A percentile compares a stretch with the other conserved stretches of the same genome.
Evolutionary conservation across 139 green algal genomes (phyloP).

Genomic region (Pseudopediastrum boryanum): DNA sequence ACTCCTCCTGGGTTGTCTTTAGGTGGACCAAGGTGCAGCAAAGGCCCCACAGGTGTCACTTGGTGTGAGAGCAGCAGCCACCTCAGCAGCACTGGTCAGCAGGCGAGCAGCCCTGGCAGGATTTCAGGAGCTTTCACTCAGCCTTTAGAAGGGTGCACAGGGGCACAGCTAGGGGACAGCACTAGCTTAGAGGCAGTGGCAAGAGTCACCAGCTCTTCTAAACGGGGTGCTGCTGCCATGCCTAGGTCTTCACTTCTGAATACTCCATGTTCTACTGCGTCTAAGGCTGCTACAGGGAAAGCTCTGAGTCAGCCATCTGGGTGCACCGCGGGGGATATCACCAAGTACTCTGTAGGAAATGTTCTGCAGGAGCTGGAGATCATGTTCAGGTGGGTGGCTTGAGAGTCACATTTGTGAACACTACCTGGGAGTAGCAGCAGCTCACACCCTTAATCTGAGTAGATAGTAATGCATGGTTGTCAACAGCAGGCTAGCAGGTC

Average conservation of each 20-base stretch:
- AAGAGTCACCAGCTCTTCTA: not conserved
- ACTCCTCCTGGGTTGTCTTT: too few relatives aligned
- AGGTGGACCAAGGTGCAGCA: too few relatives aligned
- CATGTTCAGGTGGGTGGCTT: constrained; percentile 47
- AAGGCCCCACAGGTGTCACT: too few relatives aligned
- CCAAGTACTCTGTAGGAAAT: constrained; percentile 23
- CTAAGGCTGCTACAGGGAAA: constrained; percentile 33
- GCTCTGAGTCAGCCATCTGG: constrained; percentile 5
- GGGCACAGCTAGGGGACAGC: too few relatives aligned
- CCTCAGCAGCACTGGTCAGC: too few relatives aligned
- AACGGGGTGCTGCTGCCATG: not conserved
- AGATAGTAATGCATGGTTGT: not conserved
- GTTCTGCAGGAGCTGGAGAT: constrained; percentile 49
- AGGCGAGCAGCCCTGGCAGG: too few relatives aligned
- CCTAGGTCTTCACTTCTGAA: not conserved
- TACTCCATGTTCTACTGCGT: not conserved
- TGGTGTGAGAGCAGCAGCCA: too few relatives aligned
- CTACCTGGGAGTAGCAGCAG: not conserved
- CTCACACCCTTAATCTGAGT: not conserved
- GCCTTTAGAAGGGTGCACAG: too few relatives aligned
- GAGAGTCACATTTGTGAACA: not conserved
- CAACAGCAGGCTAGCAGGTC: not conserved
- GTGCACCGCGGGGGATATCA: not conserved
- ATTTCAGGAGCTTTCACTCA: too few relatives aligned
- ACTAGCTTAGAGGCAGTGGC: too few relatives aligned